Base-by-base conservation (phyloP, 2,329 filamentous ascomycete species). In the Ambrosiella beaveri region DNA sequence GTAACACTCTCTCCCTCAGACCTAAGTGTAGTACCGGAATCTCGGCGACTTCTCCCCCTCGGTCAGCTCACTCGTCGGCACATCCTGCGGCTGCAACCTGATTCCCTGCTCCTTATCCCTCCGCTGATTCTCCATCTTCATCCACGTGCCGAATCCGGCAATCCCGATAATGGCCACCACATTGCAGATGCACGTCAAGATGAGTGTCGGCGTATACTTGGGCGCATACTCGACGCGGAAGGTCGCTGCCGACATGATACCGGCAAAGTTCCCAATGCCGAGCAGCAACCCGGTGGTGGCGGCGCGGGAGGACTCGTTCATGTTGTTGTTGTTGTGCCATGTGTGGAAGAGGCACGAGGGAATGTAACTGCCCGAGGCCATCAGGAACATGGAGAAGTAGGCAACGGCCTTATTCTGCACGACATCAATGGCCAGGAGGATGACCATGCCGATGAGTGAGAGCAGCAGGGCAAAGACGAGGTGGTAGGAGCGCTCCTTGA, bases 241-340 rank as follows among this genome's bases (percentile, higher is more conserved):
- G 0, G 72, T 76, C 0, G 68, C 71, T 7, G 67, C 67, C 1
- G 63, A 69, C n/a, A 77, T 57, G 12, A 77, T 71, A 0, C 75
- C 74, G 0, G 70, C 73, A 2, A 77, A 60, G 59, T 78, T 78
- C 0, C 73, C 74, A 7, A 77, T 63, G 0, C 73, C 74, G 5
- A 75, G 73, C 1, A 74, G 66, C 12, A 76, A 64, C 0, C 71
- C 74, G 5, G 40, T 47, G 27, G 57, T 54, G 3, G 57, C 57
- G 6, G 57, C 57, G 4, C 57, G 57, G 36, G 62, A 65, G 35
- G 65, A 76, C 65, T 79, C 75, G 27, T 73, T 70, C 7, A 75
- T 65, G 47, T 75, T 76, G 63, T 78, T 77, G 61, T 76, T 77
- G 58, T 77, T 77, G 60, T 76, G 69, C 74, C 75, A 75, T 1